A percentile compares a stretch with the other conserved stretches of the same genome.
These are phyloP conservation scores for Musa balbisiana DNA, from an alignment of 202 grass and related monocot species.

Conservation along the genomic window DNA sequence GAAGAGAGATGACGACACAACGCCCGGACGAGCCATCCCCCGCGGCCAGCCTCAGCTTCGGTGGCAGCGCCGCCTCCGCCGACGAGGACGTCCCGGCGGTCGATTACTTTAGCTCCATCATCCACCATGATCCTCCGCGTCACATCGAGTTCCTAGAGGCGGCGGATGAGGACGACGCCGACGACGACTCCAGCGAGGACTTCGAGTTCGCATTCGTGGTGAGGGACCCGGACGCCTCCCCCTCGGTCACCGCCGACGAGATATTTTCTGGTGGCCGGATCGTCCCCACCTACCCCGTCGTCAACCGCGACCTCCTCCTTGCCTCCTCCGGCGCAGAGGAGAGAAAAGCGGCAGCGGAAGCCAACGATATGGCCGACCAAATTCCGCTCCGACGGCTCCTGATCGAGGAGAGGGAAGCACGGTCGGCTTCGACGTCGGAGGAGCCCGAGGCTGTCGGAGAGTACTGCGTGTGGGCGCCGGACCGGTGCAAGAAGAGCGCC, in stretches of 20 bases:
- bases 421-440: neutral
- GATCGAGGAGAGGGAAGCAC: neutral
- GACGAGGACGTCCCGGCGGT: neutral
- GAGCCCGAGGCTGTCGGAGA: constrained; percentile 10
- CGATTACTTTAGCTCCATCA: no score
- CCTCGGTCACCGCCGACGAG: constrained; percentile 10
- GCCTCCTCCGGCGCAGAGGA: constrained; percentile 19
- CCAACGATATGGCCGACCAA: neutral
- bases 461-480: constrained; percentile 24
- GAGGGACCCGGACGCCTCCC: neutral
- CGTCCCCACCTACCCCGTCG: constrained; percentile 36
- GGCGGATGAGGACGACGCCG: neutral
- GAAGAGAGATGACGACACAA: neutral
- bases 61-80: neutral
- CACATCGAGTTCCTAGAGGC: neutral
- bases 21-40: neutral
- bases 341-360: neutral
- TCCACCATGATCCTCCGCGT: neutral
- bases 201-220: constrained; percentile 44
- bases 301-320: constrained; percentile 27
- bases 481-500: constrained; percentile 47
- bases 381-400: neutral
- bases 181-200: constrained; percentile 20
- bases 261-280: constrained; percentile 14
- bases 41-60: neutral